Evolutionary conservation across 345 rosid genomes (phyloP).

Genomic region (Turritis glabra): DNA sequence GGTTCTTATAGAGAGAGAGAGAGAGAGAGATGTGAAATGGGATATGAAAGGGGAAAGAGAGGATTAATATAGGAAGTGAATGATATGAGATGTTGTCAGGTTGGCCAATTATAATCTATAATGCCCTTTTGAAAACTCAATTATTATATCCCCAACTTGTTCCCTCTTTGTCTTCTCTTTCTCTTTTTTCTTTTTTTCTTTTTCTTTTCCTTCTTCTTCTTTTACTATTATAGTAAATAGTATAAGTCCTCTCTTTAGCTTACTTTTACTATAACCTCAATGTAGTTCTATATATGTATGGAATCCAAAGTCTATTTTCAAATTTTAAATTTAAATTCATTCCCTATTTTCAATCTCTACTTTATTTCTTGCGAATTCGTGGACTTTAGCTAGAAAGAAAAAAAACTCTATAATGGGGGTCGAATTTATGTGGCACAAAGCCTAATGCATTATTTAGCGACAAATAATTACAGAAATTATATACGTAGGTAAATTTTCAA

Average conservation of each 20-base stretch:
- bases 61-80: conserved; percentile 33
- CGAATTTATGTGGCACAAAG: background rate
- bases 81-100: conserved; percentile 32
- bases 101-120: conserved; percentile 30
- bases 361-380: background rate
- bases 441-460: background rate
- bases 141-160: conserved; percentile 39
- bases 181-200: background rate
- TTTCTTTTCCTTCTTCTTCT: conserved; percentile 8
- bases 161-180: conserved; percentile 32
- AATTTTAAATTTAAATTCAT: background rate
- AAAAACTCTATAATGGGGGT: background rate
- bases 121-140: conserved; percentile 27
- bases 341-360: background rate
- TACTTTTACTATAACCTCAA: conserved; percentile 24
- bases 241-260: conserved; percentile 7
- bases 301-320: conserved; percentile 38
- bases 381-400: background rate
- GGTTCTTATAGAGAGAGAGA: conserved; percentile 9
- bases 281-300: conserved; percentile 14
- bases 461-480: background rate
- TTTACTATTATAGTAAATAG: conserved; percentile 7
- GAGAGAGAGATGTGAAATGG: conserved; percentile 23
- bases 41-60: conserved; percentile 1
- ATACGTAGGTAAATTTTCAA: background rate